phyloP scores from a whole-genome alignment of 306 rosid genomes.

The Rosa chinensis region DNA sequence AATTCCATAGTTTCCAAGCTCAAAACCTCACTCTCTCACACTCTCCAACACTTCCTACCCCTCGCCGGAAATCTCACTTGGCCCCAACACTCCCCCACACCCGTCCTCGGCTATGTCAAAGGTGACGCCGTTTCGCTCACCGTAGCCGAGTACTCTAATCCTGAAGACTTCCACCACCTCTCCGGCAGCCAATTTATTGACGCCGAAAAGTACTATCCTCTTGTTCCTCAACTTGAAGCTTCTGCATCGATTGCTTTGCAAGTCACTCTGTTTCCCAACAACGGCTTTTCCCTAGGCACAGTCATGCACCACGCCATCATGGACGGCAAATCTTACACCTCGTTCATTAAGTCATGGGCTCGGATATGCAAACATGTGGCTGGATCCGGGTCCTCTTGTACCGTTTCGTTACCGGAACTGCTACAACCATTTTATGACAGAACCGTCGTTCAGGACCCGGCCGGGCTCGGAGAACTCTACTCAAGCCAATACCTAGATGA shows the following conservation, averaged over 20 bases:
- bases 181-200: not conserved
- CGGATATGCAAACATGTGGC: not conserved
- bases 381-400: no score
- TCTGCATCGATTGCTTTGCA: slow-evolving; percentile 37
- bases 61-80: slow-evolving; percentile 44
- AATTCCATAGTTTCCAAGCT: slow-evolving; percentile 35
- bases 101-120: slow-evolving; percentile 27
- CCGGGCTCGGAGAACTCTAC: not conserved
- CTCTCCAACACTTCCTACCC: slow-evolving; percentile 45
- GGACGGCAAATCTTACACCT: slow-evolving; percentile 39
- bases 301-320: slow-evolving; percentile 43
- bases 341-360: slow-evolving; percentile 27
- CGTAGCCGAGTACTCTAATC: slow-evolving; percentile 13
- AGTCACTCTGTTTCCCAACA: slow-evolving; percentile 38
- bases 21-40: slow-evolving; percentile 47
- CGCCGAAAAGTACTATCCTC: not conserved
- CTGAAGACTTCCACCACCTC: slow-evolving; percentile 10
- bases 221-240: slow-evolving; percentile 16
- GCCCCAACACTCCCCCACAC: slow-evolving; percentile 32
- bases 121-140: slow-evolving; percentile 23
- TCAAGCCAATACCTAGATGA: not conserved
- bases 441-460: not conserved
- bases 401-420: not conserved
- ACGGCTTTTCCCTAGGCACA: slow-evolving; percentile 45
- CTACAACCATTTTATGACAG: slow-evolving; percentile 11